A percentile compares a stretch with the other conserved stretches of the same genome.
phyloP scores from a whole-genome alignment of 2,329 filamentous ascomycete genomes.

The Whalleya microplaca region DNA sequence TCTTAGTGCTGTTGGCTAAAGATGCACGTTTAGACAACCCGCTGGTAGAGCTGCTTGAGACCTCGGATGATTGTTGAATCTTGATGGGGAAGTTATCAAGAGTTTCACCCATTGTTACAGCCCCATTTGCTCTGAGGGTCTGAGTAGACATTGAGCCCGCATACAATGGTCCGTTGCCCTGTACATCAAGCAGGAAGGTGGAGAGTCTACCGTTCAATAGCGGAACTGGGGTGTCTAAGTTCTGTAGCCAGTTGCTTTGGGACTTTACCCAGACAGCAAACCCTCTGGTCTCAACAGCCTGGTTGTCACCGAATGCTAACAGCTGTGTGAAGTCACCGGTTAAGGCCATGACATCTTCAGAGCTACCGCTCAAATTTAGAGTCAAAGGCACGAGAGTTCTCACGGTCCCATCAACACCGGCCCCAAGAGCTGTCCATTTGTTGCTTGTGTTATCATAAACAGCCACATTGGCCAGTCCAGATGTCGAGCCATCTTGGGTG shows the following conservation, averaged over 20 bases:
- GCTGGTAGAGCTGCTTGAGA: conserved; percentile 38
- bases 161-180: conserved; percentile 68
- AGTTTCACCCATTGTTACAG: conserved; percentile 64
- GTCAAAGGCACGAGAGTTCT: conserved; percentile 73
- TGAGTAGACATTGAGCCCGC: conserved; percentile 83
- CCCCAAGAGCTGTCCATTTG: conserved; percentile 78
- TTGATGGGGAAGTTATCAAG: conserved; percentile 63
- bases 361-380: conserved; percentile 73
- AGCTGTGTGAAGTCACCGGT: conserved; percentile 80
- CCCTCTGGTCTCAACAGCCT: conserved; percentile 66
- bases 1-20: conserved; percentile 39
- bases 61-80: conserved; percentile 45
- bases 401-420: conserved; percentile 82
- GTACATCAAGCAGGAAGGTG: conserved; percentile 67
- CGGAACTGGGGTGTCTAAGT: conserved; percentile 67
- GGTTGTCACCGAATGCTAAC: conserved; percentile 66
- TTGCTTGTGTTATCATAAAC: conserved; percentile 71
- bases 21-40: conserved; percentile 52
- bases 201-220: conserved; percentile 74
- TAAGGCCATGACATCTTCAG: conserved; percentile 77
- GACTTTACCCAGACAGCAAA: conserved; percentile 95
- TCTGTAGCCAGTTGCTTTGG: conserved; percentile 82
- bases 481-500: conserved; percentile 62
- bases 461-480: conserved; percentile 76
- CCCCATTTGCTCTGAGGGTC: conserved; percentile 72